Conservation (phyloP, 2,329 filamentous ascomycete species). For the Aciculosporium take region DNA sequence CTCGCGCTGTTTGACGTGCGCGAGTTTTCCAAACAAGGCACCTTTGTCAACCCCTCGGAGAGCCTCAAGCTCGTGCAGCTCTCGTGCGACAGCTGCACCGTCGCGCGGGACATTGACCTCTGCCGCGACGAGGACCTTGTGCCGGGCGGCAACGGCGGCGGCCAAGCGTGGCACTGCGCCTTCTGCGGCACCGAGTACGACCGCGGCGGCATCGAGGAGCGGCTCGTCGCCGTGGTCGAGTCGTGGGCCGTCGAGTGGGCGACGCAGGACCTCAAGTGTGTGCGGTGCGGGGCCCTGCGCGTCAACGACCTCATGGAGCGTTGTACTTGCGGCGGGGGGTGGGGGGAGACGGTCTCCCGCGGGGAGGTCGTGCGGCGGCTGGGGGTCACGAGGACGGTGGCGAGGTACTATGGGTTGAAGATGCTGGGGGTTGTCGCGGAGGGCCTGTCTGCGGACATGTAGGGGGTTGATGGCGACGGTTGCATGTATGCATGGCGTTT, state of each 20-base stretch:
- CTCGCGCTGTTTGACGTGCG: constrained; percentile 83
- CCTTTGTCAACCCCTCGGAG: constrained; percentile 73
- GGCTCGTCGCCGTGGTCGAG: constrained; percentile 63
- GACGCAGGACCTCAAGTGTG: constrained; percentile 79
- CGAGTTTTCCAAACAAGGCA: constrained; percentile 81
- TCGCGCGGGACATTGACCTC: constrained; percentile 77
- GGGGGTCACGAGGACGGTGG: constrained; percentile 59
- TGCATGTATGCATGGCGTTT: too few species aligned
- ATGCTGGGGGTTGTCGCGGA: constrained; percentile 68
- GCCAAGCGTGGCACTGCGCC: constrained; percentile 55
- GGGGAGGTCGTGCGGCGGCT: constrained; percentile 52
- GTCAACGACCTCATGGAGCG: constrained; percentile 95
- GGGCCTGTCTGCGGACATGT: constrained; percentile 40
- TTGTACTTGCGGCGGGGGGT: constrained; percentile 80
- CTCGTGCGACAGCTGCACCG: constrained; percentile 81
- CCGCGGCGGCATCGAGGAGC: constrained; percentile 70
- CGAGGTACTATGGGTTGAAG: constrained; percentile 62
- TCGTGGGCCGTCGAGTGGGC: constrained; percentile 65
- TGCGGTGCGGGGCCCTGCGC: constrained; percentile 54
- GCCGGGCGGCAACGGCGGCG: constrained; percentile 27
- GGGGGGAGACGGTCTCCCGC: constrained; percentile 57
- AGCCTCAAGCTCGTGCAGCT: constrained; percentile 60
- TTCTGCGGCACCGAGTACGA: constrained; percentile 67
- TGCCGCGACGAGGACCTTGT: constrained; percentile 79
- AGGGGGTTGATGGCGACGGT: too few species aligned